Conservation (phyloP, 192 early-diverging fungal genomes). For the Linnemannia hyalina region DNA sequence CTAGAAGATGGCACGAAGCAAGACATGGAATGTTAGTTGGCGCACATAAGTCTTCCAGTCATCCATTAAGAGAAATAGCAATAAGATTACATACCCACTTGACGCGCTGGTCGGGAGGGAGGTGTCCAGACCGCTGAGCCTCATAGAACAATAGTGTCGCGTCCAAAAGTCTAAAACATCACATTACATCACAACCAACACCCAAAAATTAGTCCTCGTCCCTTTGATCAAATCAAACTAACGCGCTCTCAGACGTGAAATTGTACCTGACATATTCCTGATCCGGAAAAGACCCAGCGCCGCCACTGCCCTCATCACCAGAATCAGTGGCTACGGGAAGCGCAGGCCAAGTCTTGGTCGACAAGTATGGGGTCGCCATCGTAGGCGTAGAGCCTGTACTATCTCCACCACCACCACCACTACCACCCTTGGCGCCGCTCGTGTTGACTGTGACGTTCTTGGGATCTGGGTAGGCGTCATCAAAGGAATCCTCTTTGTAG, state of each 20-base stretch:
- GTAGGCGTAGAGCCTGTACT: background rate
- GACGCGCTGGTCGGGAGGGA: constrained; percentile 62
- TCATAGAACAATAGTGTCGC: constrained; percentile 68
- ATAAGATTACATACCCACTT: constrained; percentile 44
- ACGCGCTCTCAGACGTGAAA: background rate
- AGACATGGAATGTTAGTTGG: background rate
- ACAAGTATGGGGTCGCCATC: background rate
- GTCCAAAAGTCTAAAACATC: constrained; percentile 44
- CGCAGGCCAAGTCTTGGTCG: constrained; percentile 31
- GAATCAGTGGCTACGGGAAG: background rate
- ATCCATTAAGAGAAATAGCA: background rate
- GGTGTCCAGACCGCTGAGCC: constrained; percentile 64
- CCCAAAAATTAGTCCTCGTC: background rate
- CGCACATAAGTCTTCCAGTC: background rate
- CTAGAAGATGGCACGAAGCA: constrained; percentile 2
- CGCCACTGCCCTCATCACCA: background rate
- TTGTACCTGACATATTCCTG: constrained; percentile 42
- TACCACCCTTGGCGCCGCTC: background rate
- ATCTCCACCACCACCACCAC: background rate
- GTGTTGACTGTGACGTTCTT: background rate
- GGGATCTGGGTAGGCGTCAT: constrained; percentile 16
- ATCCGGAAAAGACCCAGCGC: constrained; percentile 10
- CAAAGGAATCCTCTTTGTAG: constrained; percentile 10
- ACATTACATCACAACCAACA: background rate
- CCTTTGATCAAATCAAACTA: background rate